Evolutionary conservation across 495 filamentous ascomycete species (phyloP).

Genomic region (Gamarada debralockiae): DNA sequence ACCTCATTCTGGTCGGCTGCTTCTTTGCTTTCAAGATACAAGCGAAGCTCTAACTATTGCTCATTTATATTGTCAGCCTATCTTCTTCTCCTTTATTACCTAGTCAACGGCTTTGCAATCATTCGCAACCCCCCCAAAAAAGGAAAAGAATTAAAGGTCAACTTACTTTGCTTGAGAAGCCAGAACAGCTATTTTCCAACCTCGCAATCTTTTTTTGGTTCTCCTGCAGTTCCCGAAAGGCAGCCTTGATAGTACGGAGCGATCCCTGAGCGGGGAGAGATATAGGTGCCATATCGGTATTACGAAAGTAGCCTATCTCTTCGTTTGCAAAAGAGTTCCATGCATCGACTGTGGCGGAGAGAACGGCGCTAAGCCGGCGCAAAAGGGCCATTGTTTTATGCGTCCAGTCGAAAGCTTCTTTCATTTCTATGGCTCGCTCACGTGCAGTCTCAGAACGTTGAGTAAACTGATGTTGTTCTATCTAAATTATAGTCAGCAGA

Average conservation of each 20-base stretch:
- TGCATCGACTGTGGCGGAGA: background rate
- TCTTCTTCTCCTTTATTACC: too few species aligned
- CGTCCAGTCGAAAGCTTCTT: background rate
- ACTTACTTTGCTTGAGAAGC: background rate
- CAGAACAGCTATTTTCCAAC: background rate
- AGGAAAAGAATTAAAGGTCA: background rate
- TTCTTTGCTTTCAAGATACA: background rate
- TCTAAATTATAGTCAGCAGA: too few species aligned
- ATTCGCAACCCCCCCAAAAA: background rate
- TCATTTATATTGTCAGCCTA: too few species aligned
- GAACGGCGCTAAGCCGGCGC: background rate
- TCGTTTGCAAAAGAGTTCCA: background rate
- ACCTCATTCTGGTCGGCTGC: background rate
- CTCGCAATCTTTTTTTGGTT: background rate
- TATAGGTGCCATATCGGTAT: background rate
- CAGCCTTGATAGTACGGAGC: background rate
- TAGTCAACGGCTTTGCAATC: too few species aligned
- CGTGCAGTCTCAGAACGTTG: background rate
- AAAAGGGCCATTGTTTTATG: background rate
- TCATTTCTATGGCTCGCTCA: background rate
- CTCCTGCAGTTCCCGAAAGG: background rate
- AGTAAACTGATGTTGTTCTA: background rate
- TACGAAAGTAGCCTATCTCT: background rate
- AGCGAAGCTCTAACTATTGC: background rate
- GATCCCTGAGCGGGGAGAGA: background rate